Base-by-base conservation (phyloP, 2,329 filamentous ascomycete genomes). In the Fusarium avenaceum region DNA sequence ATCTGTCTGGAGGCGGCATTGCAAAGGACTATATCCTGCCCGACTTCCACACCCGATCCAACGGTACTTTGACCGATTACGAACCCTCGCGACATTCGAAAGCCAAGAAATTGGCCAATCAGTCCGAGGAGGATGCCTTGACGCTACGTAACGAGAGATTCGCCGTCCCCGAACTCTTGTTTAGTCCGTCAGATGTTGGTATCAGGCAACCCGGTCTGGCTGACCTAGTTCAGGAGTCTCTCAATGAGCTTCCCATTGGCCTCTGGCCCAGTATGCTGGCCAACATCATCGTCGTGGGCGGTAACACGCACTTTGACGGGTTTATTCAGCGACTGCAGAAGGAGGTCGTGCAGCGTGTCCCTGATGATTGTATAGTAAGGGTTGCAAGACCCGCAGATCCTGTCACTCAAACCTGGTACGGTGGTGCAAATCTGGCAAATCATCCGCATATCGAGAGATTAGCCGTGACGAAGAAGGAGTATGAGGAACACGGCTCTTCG, bases 111-210 rank as follows among this genome's bases (percentile, higher is more conserved):
- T 79, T 80, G 2, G 80, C 81, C 74, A 76, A 81, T 52, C 74
- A 82, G 4, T 65, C 75, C 0, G 75, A 79, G 53, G 95, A 98
- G 76, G 94, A 98, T 76, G 84, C 94, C 15, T 81, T 99, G 67
- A 93, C 94, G 0, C 84, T 99, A 11, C 90, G 93, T 6, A 98
- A 97, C 78, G 96, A 99, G 80, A 88, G 95, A 45, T 99, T 99
- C 76, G 84, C 89, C 3, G 91, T 97, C 0, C 95, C 96, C 0
- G 96, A 99, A 77, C 84, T 98, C 7, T 81, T 99, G 4, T 98
- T 99, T 80, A 91, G 87, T 56, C 96, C 96, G 0, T 85, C 86
- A 5, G 95, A 98, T 79, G 90, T 97, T 43, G 94, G 94, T 1
- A 88, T 97, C 78, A 87, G 89, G 46, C 92, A 97, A 73, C 89